Percentiles rank a stretch among this genome's conserved stretches.
phyloP scores from a whole-genome alignment of 768 basidiomycete species.

The Lyophyllum decastes region DNA sequence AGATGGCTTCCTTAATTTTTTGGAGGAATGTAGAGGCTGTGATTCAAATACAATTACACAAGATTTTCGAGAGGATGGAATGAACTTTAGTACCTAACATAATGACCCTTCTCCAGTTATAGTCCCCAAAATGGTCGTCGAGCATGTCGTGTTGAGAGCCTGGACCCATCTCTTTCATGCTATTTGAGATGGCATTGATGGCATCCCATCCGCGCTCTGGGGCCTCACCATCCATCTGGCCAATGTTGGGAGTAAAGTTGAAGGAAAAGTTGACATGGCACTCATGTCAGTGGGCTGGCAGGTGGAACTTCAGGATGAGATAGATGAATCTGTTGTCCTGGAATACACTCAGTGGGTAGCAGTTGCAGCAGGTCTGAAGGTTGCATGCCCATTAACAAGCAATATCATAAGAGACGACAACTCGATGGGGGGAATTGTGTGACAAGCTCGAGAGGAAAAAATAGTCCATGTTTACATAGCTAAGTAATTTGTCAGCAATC shows the following conservation, averaged over 20 bases:
- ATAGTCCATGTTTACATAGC: conserved; percentile 26
- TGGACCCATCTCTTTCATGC: conserved; percentile 26
- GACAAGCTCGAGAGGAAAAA: conserved; percentile 21
- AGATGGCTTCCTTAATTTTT: conserved; percentile 11
- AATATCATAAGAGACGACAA: conserved; percentile 29
- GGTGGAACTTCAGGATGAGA: conserved; percentile 31
- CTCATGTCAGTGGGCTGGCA: conserved; percentile 19
- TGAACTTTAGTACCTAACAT: conserved; percentile 12
- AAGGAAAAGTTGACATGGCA: conserved; percentile 23
- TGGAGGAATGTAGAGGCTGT: conserved; percentile 2
- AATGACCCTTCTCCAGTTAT: conserved; percentile 25
- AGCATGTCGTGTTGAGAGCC: conserved; percentile 23
- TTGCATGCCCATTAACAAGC: conserved; percentile 28
- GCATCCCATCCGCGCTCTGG: conserved; percentile 24
- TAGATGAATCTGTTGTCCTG: conserved; percentile 3
- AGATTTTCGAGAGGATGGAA: not conserved
- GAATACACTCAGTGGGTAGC: not conserved
- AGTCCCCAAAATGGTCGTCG: conserved; percentile 20
- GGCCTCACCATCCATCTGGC: not conserved
- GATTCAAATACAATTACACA: not conserved
- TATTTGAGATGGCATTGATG: conserved; percentile 16
- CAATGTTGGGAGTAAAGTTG: conserved; percentile 17
- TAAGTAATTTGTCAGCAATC: not conserved
- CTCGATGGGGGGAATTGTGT: conserved; percentile 2
- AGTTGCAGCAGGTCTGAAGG: conserved; percentile 14